Evolutionary conservation across 116 monocot species (phyloP), one percentile per base, ranked within the genome.

Genomic region (Papilionanthe hybrid): DNA sequence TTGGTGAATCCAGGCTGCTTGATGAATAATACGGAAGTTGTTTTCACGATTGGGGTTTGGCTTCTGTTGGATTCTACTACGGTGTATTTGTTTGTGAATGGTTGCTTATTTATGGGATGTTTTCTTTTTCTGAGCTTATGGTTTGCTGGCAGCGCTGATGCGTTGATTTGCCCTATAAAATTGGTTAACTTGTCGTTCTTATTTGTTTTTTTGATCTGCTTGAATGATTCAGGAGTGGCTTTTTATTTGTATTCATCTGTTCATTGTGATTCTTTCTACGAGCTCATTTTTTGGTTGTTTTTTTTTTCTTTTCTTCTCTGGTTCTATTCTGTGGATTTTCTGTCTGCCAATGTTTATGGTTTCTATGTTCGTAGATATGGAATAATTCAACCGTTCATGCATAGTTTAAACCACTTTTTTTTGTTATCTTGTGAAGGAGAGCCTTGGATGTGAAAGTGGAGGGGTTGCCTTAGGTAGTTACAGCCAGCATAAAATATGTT

Each of bases 11-110:
- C 4, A 13, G 77, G 18, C 18, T 82, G 82, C 78, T 84, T 47
- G 82, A 75, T 78, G 75, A 80, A 78, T 84, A 37, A 49, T 71
- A 82, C 20, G 44, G 32, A 58, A 57, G 47, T 9, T 60, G 17
- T 60, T 47, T 29, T 20, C 7, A n/a, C 18, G 15, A 73, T 32
- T 72, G 5, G n/a, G 43, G 20, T 7, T 27, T 18, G 5, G 27
- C 17, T 30, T 69, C 32, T 19, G 28, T 15, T 7, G 17, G 12
- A 15, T 69, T 32, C 63, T 67, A 55, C 41, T 75, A 19, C 23
- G n/a, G 56, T 11, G 32, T 49, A 1, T 15, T 60, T 42, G 5
- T 74, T 56, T 75, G 41, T 11, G 20, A 42, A 20, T 42, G 42
- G 5, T 73, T 72, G 41, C 43, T 20, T 72, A 72, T 30, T 13